phyloP scores from a whole-genome alignment of 2,329 filamentous ascomycete genomes.

The Phyllosticta citriasiana region DNA sequence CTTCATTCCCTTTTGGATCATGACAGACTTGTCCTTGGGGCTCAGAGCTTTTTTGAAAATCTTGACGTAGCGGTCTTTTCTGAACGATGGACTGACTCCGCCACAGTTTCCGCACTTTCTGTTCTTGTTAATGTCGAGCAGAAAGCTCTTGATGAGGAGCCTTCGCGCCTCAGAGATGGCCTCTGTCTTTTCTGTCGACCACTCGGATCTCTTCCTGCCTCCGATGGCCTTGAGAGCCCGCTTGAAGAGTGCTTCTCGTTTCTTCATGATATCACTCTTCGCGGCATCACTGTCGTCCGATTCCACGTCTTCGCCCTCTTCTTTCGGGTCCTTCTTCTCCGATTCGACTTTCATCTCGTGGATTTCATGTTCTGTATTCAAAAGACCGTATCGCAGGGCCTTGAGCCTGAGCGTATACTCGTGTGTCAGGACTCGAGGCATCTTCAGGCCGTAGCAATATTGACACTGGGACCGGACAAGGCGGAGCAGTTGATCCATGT shows the following conservation, averaged over 20 bases:
- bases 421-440: conserved; percentile 67
- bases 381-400: conserved; percentile 72
- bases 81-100: conserved; percentile 69
- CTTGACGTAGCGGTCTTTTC: conserved; percentile 86
- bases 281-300: conserved; percentile 52
- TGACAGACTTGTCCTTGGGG: conserved; percentile 64
- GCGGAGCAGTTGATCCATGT: conserved; percentile 83
- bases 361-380: conserved; percentile 53
- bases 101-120: conserved; percentile 60
- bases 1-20: conserved; percentile 60
- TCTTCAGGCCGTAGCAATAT: conserved; percentile 80
- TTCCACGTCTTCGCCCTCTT: conserved; percentile 37
- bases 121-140: conserved; percentile 58
- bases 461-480: conserved; percentile 79
- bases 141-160: conserved; percentile 69
- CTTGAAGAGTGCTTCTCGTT: conserved; percentile 60
- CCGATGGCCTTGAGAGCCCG: conserved; percentile 55
- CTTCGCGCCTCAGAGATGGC: conserved; percentile 68
- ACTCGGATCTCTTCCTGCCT: conserved; percentile 32
- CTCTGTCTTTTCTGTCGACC: conserved; percentile 63
- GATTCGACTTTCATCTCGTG: conserved; percentile 34
- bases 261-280: conserved; percentile 45
- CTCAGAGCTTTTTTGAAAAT: conserved; percentile 79
- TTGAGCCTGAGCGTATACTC: conserved; percentile 75
- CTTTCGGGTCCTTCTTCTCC: conserved; percentile 23